Evolutionary conservation across 2,329 filamentous ascomycete species (phyloP).

Genomic region (Beauveria sp.): DNA sequence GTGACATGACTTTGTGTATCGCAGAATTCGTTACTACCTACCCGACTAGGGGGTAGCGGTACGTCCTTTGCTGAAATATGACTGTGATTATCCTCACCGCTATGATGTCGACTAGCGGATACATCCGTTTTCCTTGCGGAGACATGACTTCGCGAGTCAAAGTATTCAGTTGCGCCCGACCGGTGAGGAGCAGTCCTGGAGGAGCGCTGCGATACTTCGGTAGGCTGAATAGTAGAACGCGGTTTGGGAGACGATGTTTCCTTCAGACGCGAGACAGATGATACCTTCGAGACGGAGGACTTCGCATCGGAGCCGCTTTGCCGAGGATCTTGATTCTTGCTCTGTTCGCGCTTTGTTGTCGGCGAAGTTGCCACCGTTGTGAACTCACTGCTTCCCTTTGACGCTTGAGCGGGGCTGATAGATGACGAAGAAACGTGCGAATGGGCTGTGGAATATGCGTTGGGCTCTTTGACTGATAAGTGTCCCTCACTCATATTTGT

Average conservation of each 20-base stretch:
- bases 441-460: neutral
- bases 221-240: neutral
- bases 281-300: neutral
- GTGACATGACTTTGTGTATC: neutral
- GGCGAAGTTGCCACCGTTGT: conserved; percentile 18
- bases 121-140: neutral
- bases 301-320: neutral
- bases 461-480: neutral
- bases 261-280: neutral
- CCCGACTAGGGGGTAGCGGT: neutral
- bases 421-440: neutral
- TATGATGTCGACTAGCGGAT: neutral
- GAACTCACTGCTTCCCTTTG: neutral
- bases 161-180: neutral
- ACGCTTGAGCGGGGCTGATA: neutral
- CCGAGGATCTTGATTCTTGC: neutral
- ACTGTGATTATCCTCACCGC: conserved; percentile 12
- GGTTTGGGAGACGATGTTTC: neutral
- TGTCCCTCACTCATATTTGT: neutral
- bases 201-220: neutral
- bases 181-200: neutral
- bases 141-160: neutral
- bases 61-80: conserved; percentile 17
- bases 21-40: neutral
- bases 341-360: neutral